These are phyloP conservation scores for Ammopiptanthus mongolicus DNA, from an alignment of 306 rosid species.

Conservation along the genomic window DNA sequence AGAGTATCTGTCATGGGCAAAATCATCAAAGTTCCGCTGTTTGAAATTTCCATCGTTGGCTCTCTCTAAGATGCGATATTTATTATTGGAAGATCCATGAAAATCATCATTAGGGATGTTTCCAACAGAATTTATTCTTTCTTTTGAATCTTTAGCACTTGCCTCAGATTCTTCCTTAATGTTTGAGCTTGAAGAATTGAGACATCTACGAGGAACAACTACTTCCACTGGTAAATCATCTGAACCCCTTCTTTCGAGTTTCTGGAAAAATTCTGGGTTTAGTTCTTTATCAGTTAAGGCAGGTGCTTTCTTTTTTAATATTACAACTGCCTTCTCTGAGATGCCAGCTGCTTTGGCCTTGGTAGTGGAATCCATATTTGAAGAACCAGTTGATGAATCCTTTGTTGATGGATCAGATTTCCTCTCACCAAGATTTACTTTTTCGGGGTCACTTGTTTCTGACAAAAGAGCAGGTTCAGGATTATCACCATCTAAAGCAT, in stretches of 20 bases:
- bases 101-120: conserved; percentile 43
- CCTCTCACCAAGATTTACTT: conserved; percentile 39
- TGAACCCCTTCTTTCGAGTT: conserved; percentile 76
- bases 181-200: conserved; percentile 61
- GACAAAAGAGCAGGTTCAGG: conserved; percentile 34
- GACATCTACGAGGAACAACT: conserved; percentile 69
- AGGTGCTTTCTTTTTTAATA: conserved; percentile 87
- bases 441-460: conserved; percentile 45
- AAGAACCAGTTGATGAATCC: conserved; percentile 50
- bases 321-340: conserved; percentile 78
- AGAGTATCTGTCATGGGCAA: conserved; percentile 46
- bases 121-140: conserved; percentile 40
- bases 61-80: conserved; percentile 53
- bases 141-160: conserved; percentile 44
- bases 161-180: conserved; percentile 56
- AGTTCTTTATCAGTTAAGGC: conserved; percentile 72
- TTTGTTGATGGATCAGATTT: conserved; percentile 42
- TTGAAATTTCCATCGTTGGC: conserved; percentile 44
- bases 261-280: conserved; percentile 93
- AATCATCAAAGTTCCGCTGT: conserved; percentile 49
- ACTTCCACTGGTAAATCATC: conserved; percentile 94
- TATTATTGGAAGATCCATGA: conserved; percentile 49
- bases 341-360: conserved; percentile 51
- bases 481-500: conserved; percentile 48
- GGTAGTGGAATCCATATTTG: conserved; percentile 42